Conservation (phyloP, 495 filamentous ascomycete genomes). For the Penicillium cataractarum region DNA sequence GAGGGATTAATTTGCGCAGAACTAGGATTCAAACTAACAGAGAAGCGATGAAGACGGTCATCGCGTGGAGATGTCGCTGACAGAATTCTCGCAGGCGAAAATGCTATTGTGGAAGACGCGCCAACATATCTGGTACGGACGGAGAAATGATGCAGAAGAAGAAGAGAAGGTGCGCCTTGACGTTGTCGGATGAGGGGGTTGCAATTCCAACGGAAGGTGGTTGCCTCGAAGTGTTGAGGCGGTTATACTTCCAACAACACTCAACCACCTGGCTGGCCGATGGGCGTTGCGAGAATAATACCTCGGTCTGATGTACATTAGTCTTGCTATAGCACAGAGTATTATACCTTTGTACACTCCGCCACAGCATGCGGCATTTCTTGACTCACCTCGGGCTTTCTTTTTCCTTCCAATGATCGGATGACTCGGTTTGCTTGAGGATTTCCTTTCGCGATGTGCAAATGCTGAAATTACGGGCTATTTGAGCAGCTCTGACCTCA, state of each 20-base stretch:
- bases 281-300: conserved; percentile 10
- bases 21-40: conserved; percentile 26
- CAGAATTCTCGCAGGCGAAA: conserved; percentile 1
- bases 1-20: neutral
- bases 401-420: neutral
- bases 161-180: neutral
- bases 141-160: neutral
- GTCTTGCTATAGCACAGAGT: neutral
- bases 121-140: neutral
- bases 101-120: neutral
- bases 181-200: conserved; percentile 14
- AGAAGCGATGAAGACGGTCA: conserved; percentile 40
- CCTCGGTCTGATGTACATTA: conserved; percentile 13
- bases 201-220: neutral
- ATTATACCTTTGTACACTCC: conserved; percentile 9
- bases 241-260: conserved; percentile 4
- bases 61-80: conserved; percentile 8
- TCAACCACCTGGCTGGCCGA: conserved; percentile 16
- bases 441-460: neutral
- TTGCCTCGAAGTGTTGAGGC: conserved; percentile 4
- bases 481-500: no score
- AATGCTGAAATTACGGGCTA: neutral
- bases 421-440: neutral
- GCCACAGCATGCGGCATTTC: conserved; percentile 6
- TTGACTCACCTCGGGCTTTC: neutral